Percentiles rank a stretch among this genome's conserved stretches.
phyloP scores from a whole-genome alignment of 2,329 filamentous ascomycete species.

The Trichoderma afroharzianum region DNA sequence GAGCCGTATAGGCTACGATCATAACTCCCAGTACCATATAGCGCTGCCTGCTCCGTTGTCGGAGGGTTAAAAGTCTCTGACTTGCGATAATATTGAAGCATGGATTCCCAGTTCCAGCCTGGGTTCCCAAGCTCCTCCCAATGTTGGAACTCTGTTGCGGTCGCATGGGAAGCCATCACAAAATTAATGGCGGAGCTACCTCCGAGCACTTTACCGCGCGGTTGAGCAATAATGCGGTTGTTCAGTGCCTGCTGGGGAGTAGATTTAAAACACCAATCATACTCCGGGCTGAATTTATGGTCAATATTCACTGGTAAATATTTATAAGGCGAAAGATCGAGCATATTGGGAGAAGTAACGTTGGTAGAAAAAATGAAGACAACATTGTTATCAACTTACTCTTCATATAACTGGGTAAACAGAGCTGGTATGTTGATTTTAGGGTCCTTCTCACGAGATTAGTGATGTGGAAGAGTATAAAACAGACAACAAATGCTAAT shows the following conservation, averaged over 20 bases:
- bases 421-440: background rate
- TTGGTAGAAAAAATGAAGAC: background rate
- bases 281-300: background rate
- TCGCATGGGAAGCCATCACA: background rate
- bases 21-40: background rate
- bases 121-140: background rate
- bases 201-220: background rate
- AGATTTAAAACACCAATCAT: background rate
- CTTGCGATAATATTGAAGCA: background rate
- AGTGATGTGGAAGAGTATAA: background rate
- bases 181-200: slow-evolving; percentile 6
- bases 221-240: background rate
- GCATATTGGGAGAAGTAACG: background rate
- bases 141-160: background rate
- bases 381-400: background rate
- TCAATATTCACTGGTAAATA: background rate
- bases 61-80: background rate
- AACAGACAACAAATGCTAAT: too few species aligned
- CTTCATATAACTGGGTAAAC: background rate
- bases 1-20: background rate
- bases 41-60: background rate
- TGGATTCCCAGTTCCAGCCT: background rate
- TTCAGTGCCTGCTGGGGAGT: background rate
- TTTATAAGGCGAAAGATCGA: background rate
- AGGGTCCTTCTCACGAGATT: background rate